A percentile compares a stretch with the other conserved stretches of the same genome.
phyloP scores from a whole-genome alignment of 2,329 filamentous ascomycete genomes.

The Penicillium sp. region DNA sequence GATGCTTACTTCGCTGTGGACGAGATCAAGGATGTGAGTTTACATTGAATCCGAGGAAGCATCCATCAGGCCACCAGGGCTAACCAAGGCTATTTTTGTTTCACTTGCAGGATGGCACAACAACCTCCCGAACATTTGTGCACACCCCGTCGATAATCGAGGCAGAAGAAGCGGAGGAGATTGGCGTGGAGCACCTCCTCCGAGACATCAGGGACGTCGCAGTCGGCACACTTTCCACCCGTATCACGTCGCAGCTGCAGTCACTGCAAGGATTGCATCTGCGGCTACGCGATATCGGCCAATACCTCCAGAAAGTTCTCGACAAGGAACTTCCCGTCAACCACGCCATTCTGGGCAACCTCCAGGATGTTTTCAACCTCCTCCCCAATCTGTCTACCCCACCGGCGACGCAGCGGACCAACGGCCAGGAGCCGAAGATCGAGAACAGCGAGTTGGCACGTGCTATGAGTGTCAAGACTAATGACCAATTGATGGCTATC shows the following conservation, averaged over 20 bases:
- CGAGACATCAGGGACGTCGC: constrained; percentile 98
- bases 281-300: constrained; percentile 89
- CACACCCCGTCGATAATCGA: constrained; percentile 98
- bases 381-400: constrained; percentile 92
- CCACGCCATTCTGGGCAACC: constrained; percentile 92
- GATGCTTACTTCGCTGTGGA: constrained; percentile 99
- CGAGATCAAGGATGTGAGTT: constrained; percentile 94
- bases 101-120: constrained; percentile 78
- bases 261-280: constrained; percentile 95
- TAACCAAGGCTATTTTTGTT: background rate
- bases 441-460: constrained; percentile 85
- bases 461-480: constrained; percentile 98
- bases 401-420: constrained; percentile 59
- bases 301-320: constrained; percentile 93
- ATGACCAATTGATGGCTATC: constrained; percentile 98
- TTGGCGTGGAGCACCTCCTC: constrained; percentile 95
- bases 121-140: constrained; percentile 94
- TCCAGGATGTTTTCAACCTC: constrained; percentile 99
- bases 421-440: constrained; percentile 56
- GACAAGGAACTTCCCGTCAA: constrained; percentile 92
- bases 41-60: background rate
- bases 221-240: constrained; percentile 91
- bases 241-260: constrained; percentile 96
- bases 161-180: constrained; percentile 97
- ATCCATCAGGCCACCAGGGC: background rate